phyloP scores from a whole-genome alignment of 225 moss, liverwort and hornwort species.

The Pleurozium schreberi region DNA sequence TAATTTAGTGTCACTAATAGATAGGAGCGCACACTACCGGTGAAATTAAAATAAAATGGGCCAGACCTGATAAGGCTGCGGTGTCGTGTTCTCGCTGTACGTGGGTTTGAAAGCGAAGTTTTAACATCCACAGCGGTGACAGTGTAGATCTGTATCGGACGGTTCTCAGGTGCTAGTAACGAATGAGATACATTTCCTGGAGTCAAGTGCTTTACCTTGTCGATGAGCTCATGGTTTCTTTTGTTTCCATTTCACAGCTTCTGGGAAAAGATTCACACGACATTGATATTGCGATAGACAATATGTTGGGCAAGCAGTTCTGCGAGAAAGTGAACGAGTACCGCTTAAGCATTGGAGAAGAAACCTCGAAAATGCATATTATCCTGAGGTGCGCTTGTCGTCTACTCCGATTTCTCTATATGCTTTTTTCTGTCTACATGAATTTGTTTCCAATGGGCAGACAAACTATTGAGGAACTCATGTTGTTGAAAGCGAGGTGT shows the following conservation, averaged over 20 bases:
- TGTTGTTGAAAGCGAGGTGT: neutral
- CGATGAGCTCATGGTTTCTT: neutral
- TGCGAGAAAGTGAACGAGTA: slow-evolving; percentile 25
- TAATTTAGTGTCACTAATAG: neutral
- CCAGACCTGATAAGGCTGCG: neutral
- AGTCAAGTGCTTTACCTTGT: neutral
- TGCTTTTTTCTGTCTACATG: neutral
- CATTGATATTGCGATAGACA: slow-evolving; percentile 18
- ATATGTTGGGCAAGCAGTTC: slow-evolving; percentile 19
- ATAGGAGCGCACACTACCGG: neutral
- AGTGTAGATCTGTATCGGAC: neutral
- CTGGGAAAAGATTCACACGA: slow-evolving; percentile 13
- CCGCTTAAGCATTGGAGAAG: neutral
- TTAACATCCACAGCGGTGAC: neutral
- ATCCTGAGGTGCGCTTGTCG: neutral
- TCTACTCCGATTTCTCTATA: neutral
- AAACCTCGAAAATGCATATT: neutral
- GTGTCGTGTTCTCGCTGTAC: neutral
- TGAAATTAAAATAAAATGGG: neutral
- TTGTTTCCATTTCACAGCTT: neutral
- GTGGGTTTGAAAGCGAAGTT: neutral
- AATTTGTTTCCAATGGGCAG: neutral
- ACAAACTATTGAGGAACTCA: neutral
- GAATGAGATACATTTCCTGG: neutral
- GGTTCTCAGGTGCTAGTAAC: neutral